These are phyloP conservation scores for Fusarium pininemorale DNA, from an alignment of 2,329 filamentous ascomycete species.

Conservation along the genomic window DNA sequence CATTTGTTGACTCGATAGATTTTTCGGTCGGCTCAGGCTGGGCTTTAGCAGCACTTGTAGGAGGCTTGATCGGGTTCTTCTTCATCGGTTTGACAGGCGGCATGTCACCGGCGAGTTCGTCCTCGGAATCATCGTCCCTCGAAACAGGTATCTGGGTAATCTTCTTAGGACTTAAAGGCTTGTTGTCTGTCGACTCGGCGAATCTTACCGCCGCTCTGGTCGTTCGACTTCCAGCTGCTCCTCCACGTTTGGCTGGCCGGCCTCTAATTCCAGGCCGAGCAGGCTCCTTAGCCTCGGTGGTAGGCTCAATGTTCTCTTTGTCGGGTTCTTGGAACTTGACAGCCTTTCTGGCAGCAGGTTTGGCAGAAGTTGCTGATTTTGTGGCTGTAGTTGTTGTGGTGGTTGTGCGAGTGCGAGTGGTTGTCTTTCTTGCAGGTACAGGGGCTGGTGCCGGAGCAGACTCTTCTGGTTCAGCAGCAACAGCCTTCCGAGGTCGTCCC, in stretches of 20 bases:
- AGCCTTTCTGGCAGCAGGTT: conserved; percentile 64
- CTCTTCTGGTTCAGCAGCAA: conserved; percentile 35
- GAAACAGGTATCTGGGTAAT: conserved; percentile 64
- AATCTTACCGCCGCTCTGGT: conserved; percentile 49
- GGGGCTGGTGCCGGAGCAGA: conserved; percentile 43
- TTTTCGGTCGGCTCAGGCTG: conserved; percentile 23
- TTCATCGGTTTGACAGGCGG: conserved; percentile 61
- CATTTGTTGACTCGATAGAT: conserved; percentile 38
- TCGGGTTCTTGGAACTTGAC: conserved; percentile 72
- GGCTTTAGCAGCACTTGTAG: conserved; percentile 31
- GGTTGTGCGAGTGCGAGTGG: conserved; percentile 41
- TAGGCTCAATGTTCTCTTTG: conserved; percentile 68
- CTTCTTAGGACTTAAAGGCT: conserved; percentile 72
- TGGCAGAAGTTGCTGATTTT: conserved; percentile 49
- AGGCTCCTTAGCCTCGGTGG: conserved; percentile 49
- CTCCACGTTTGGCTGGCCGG: conserved; percentile 56
- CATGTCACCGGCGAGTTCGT: conserved; percentile 65
- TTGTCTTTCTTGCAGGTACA: conserved; percentile 47
- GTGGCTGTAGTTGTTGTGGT: conserved; percentile 47
- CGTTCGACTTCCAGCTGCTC: conserved; percentile 43
- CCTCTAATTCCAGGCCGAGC: conserved; percentile 49
- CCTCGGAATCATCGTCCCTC: conserved; percentile 64
- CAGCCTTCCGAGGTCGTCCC: conserved; percentile 55
- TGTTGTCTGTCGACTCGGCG: conserved; percentile 51
- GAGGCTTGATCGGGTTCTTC: conserved; percentile 65